These are phyloP conservation scores for Moricandia arvensis DNA, from an alignment of 345 rosid species.

Conservation along the genomic window DNA sequence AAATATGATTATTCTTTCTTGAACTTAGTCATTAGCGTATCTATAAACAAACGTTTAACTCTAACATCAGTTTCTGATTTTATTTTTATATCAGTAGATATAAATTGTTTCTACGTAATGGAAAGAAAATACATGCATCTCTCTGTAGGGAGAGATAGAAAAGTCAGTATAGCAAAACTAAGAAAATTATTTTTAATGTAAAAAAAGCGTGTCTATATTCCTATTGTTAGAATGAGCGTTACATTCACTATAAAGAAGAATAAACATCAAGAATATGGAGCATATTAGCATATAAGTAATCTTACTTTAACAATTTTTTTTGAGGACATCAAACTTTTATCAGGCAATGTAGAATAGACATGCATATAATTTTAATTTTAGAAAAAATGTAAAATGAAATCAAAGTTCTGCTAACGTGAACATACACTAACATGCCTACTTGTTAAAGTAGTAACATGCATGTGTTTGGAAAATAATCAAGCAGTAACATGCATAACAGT, in stretches of 20 bases:
- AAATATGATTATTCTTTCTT: not conserved
- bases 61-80: not conserved
- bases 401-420: not conserved
- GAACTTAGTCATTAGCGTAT: not conserved
- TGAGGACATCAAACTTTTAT: not conserved
- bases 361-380: not conserved
- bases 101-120: not conserved
- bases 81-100: not conserved
- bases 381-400: not conserved
- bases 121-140: not conserved
- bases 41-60: not conserved
- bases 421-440: constrained; percentile 12
- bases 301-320: constrained; percentile 2
- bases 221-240: constrained; percentile 14
- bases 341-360: constrained; percentile 8
- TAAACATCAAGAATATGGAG: constrained; percentile 19
- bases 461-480: constrained; percentile 11
- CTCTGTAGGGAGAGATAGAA: not conserved
- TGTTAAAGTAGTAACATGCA: constrained; percentile 34
- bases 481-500: constrained; percentile 30
- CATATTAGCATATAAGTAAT: not conserved
- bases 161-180: not conserved
- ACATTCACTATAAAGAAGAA: constrained; percentile 23
- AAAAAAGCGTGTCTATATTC: not conserved
- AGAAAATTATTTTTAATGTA: not conserved